Conservation (phyloP, 2,329 filamentous ascomycete species). For the Monascus ruber region DNA sequence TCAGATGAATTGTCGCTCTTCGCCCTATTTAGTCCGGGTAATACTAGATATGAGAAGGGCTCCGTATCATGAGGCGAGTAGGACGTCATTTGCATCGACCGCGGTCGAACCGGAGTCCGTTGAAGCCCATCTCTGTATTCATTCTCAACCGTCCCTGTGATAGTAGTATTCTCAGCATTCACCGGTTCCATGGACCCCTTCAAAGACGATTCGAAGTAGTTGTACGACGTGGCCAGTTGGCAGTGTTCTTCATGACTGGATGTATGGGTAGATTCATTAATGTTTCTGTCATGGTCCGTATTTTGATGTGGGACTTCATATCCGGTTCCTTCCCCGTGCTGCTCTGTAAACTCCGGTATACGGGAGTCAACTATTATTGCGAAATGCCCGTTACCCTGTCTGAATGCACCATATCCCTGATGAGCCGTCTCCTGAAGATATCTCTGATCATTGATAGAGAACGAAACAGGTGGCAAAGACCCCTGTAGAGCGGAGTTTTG, state of each 20-base stretch:
- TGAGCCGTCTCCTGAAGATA: too few species aligned
- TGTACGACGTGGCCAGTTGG: conserved; percentile 6
- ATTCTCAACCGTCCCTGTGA: conserved; percentile 1
- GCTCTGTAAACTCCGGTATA: background rate
- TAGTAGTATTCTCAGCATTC: background rate
- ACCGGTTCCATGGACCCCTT: background rate
- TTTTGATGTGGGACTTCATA: too few species aligned
- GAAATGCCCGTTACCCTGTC: too few species aligned
- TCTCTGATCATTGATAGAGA: too few species aligned
- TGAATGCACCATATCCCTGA: too few species aligned
- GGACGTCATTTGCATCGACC: conserved; percentile 14
- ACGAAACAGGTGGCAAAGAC: too few species aligned
- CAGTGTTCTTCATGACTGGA: background rate
- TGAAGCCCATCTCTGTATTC: conserved; percentile 4
- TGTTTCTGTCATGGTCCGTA: background rate
- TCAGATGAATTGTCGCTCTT: conserved; percentile 12
- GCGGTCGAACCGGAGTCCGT: conserved; percentile 10
- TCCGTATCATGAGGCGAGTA: conserved; percentile 30
- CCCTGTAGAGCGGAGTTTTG: too few species aligned
- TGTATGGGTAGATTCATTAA: background rate
- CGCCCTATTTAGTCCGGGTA: conserved; percentile 12
- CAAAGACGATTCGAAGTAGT: conserved; percentile 13
- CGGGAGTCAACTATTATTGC: too few species aligned
- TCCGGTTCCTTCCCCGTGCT: background rate
- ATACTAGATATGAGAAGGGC: conserved; percentile 25